A percentile compares a stretch with the other conserved stretches of the same genome.
phyloP scores from a whole-genome alignment of 2,329 filamentous ascomycete genomes.

The Fusarium xylarioides region DNA sequence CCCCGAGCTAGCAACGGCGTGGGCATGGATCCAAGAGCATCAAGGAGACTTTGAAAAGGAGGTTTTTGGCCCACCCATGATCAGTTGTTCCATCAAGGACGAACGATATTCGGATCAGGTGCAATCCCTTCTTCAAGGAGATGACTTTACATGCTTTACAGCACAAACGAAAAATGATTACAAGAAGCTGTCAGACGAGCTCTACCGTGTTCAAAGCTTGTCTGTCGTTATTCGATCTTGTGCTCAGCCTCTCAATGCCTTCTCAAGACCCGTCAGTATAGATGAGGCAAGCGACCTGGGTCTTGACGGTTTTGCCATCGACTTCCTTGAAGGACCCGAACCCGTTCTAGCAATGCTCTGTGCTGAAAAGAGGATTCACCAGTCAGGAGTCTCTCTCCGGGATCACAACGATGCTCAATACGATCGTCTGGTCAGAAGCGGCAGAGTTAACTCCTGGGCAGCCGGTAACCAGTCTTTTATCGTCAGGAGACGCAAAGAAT shows the following conservation, averaged over 20 bases:
- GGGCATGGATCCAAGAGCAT: constrained; percentile 84
- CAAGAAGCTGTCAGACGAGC: constrained; percentile 71
- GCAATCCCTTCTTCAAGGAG: constrained; percentile 59
- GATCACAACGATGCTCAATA: constrained; percentile 75
- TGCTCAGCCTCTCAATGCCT: constrained; percentile 61
- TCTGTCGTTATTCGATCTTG: constrained; percentile 77
- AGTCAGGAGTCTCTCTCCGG: constrained; percentile 69
- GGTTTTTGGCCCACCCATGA: constrained; percentile 82
- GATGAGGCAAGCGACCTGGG: constrained; percentile 68
- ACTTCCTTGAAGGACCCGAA: constrained; percentile 82
- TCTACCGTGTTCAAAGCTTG: constrained; percentile 71
- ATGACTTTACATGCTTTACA: constrained; percentile 75
- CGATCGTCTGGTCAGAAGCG: constrained; percentile 66
- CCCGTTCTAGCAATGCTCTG: constrained; percentile 91
- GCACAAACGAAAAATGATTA: constrained; percentile 81
- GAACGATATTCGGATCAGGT: constrained; percentile 68
- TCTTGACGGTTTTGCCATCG: constrained; percentile 81
- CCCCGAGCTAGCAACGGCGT: constrained; percentile 73
- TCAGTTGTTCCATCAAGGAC: constrained; percentile 83
- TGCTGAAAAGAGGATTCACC: constrained; percentile 73
- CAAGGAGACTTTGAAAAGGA: constrained; percentile 74
- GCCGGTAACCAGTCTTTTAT: constrained; percentile 70
- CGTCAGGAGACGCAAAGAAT: constrained; percentile 78
- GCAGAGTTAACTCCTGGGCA: constrained; percentile 74
- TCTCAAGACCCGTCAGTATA: constrained; percentile 61